Evolutionary conservation across 345 rosid species (phyloP).

Genomic region (Dipteronia dyeriana): DNA sequence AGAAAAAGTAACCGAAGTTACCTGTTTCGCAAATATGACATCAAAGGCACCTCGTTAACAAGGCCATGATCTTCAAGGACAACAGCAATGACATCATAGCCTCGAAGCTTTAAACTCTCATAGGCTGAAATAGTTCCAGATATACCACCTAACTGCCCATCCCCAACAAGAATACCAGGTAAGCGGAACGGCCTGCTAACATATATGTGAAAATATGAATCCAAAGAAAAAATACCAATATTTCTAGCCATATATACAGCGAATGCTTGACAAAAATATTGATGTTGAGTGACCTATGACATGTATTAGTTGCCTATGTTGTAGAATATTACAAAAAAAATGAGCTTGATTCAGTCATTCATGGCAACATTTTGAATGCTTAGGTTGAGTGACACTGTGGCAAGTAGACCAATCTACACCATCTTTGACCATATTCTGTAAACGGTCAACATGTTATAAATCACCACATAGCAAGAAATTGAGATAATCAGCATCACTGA

Average conservation of each 20-base stretch:
- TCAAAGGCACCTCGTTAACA: slow-evolving; percentile 69
- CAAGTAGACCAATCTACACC: neutral
- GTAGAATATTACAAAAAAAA: neutral
- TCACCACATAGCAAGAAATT: neutral
- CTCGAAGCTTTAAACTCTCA: slow-evolving; percentile 77
- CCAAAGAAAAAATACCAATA: neutral
- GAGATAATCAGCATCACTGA: neutral
- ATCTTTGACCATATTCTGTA: neutral
- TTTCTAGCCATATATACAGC: neutral
- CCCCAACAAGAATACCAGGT: slow-evolving; percentile 94
- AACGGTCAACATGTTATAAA: neutral
- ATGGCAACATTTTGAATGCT: neutral
- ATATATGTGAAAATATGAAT: slow-evolving; percentile 10
- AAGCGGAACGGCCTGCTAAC: slow-evolving; percentile 75
- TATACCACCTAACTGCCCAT: slow-evolving; percentile 92
- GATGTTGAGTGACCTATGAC: neutral
- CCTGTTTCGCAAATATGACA: slow-evolving; percentile 73
- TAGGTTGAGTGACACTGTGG: neutral
- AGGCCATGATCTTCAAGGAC: slow-evolving; percentile 89
- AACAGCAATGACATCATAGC: slow-evolving; percentile 84
- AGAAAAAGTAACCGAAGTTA: slow-evolving; percentile 26
- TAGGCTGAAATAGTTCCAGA: slow-evolving; percentile 95
- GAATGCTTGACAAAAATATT: neutral
- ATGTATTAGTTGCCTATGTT: neutral
- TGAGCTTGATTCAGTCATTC: neutral